Evolutionary conservation across 2,329 filamentous ascomycete species (phyloP).

Genomic region (Myotisia sp.): DNA sequence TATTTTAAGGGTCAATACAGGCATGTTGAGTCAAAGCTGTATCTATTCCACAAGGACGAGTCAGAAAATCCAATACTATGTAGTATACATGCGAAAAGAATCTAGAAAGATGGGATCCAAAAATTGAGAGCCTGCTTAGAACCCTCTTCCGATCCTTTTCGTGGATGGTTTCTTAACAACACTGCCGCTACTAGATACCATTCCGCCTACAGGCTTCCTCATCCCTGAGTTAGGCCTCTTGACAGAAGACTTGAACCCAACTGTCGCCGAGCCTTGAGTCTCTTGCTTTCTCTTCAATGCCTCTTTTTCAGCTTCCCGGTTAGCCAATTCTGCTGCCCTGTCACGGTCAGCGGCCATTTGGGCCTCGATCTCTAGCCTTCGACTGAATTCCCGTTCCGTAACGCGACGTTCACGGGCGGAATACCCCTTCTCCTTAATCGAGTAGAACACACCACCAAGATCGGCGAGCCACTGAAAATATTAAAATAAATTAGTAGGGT

Average conservation of each 20-base stretch:
- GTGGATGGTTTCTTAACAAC: conserved; percentile 28
- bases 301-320: conserved; percentile 25
- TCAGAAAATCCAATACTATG: too few species aligned
- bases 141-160: conserved; percentile 22
- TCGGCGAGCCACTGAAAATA: conserved; percentile 65
- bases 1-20: too few species aligned
- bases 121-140: too few species aligned
- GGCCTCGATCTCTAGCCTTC: conserved; percentile 81
- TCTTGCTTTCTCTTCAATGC: conserved; percentile 23
- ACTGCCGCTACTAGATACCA: conserved; percentile 19
- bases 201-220: conserved; percentile 18
- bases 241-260: conserved; percentile 18
- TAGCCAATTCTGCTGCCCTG: conserved; percentile 29
- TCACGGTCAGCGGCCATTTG: conserved; percentile 81
- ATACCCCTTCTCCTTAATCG: conserved; percentile 93
- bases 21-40: too few species aligned
- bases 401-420: conserved; percentile 72
- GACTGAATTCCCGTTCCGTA: conserved; percentile 82
- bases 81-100: too few species aligned
- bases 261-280: conserved; percentile 23
- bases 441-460: conserved; percentile 92
- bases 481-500: background rate
- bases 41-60: too few species aligned
- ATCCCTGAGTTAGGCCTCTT: conserved; percentile 20
- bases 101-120: too few species aligned